These are phyloP conservation scores for Tillandsia leiboldiana DNA, from an alignment of 176 grass and related monocot genomes.

Conservation along the genomic window DNA sequence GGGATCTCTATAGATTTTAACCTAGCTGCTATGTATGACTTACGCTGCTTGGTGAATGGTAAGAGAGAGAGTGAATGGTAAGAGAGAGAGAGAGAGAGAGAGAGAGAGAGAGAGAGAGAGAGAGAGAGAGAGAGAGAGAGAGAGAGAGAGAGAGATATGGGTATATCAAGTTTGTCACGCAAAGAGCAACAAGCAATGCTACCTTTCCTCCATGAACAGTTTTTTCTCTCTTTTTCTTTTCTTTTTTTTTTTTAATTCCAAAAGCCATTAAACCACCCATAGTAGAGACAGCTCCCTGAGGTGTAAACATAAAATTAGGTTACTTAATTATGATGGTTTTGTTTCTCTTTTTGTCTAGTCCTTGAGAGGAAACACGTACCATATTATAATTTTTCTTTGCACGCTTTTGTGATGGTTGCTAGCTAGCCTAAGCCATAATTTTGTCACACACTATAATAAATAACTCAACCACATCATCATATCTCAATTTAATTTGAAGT, in stretches of 20 bases:
- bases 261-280: constrained; percentile 45
- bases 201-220: not conserved
- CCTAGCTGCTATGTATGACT: too few relatives aligned
- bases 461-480: not conserved
- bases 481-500: too few relatives aligned
- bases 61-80: too few relatives aligned
- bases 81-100: too few relatives aligned
- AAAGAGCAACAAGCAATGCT: constrained; percentile 33
- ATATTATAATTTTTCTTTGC: not conserved
- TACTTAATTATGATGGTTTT: not conserved
- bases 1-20: too few relatives aligned
- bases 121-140: too few relatives aligned
- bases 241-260: constrained; percentile 1
- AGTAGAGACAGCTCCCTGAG: constrained; percentile 73
- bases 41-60: too few relatives aligned
- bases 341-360: not conserved
- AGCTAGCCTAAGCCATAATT: not conserved
- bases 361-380: not conserved
- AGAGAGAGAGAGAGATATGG: too few relatives aligned
- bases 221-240: not conserved
- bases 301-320: constrained; percentile 66
- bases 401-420: not conserved
- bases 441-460: not conserved
- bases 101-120: too few relatives aligned
- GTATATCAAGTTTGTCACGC: too few relatives aligned